phyloP scores from a whole-genome alignment of 73 alveolate genomes.

The Diophrys sp. region DNA sequence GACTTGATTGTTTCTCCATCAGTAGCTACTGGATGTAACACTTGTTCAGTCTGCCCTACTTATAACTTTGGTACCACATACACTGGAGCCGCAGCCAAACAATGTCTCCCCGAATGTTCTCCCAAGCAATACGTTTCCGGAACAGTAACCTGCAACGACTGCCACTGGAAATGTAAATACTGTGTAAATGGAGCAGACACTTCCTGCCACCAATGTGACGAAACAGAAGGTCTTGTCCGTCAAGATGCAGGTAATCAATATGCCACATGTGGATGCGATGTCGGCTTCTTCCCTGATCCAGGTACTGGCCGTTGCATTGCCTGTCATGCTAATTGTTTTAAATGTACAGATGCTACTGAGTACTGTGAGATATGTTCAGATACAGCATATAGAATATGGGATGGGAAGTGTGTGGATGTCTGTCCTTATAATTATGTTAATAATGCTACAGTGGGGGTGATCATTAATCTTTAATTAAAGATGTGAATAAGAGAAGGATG shows the following conservation, averaged over 20 bases:
- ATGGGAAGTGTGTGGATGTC: slow-evolving; percentile 23
- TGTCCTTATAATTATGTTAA: slow-evolving; percentile 38
- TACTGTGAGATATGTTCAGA: slow-evolving; percentile 22
- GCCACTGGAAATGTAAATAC: slow-evolving; percentile 33
- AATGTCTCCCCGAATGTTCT: not conserved
- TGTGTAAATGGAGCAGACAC: slow-evolving; percentile 20
- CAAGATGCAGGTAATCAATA: not conserved
- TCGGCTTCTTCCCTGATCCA: slow-evolving; percentile 18
- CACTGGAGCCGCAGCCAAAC: not conserved
- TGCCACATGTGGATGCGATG: slow-evolving; percentile 33
- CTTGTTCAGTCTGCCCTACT: not conserved
- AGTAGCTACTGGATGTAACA: not conserved
- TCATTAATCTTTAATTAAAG: too few species aligned
- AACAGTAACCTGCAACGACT: slow-evolving; percentile 13
- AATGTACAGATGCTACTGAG: slow-evolving; percentile 29
- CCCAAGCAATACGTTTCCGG: slow-evolving; percentile 2
- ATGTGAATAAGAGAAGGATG: too few species aligned
- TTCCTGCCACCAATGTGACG: slow-evolving; percentile 33
- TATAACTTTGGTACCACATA: not conserved
- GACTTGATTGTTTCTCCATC: not conserved
- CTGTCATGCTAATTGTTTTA: slow-evolving; percentile 29
- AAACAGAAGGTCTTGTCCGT: not conserved
- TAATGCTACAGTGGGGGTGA: slow-evolving; percentile 15
- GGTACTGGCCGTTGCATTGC: slow-evolving; percentile 6
- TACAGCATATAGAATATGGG: slow-evolving; percentile 30